Conservation (phyloP, 129 eudicot genomes). For the Lonicera japonica region DNA sequence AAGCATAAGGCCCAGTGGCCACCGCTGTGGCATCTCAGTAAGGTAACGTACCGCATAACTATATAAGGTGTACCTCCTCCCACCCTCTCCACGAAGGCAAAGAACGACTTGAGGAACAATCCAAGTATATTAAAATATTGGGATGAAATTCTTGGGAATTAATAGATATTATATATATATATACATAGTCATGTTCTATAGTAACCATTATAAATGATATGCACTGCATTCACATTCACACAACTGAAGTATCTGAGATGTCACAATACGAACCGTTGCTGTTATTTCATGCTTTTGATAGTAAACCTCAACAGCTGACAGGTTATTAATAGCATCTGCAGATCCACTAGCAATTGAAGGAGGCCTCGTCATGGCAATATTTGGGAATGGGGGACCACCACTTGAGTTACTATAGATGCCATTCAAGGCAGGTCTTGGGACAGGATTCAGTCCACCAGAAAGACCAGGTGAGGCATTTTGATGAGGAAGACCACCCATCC, state of each 20-base stretch:
- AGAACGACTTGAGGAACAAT: too few relatives aligned
- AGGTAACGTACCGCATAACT: too few relatives aligned
- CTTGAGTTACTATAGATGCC: slow-evolving; percentile 43
- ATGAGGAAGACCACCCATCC: slow-evolving; percentile 43
- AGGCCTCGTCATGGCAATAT: slow-evolving; percentile 42
- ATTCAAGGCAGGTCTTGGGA: slow-evolving; percentile 34
- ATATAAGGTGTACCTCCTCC: too few relatives aligned
- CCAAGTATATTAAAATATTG: too few relatives aligned
- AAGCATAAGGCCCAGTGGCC: too few relatives aligned
- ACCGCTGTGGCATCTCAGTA: too few relatives aligned
- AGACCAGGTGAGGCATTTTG: slow-evolving; percentile 40
- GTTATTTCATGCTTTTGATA: slow-evolving; percentile 52
- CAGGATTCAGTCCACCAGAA: slow-evolving; percentile 33
- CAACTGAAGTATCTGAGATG: not conserved
- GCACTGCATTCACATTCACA: not conserved
- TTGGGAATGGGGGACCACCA: slow-evolving; percentile 49
- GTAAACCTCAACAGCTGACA: slow-evolving; percentile 47
- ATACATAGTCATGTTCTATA: not conserved
- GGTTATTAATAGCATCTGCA: slow-evolving; percentile 38
- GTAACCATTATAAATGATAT: not conserved
- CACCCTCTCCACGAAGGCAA: too few relatives aligned
- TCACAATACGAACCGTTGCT: slow-evolving; percentile 39
- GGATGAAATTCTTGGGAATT: not conserved
- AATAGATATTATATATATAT: not conserved
- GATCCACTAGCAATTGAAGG: slow-evolving; percentile 42